These are phyloP conservation scores for Amylostereum areolatum DNA, from an alignment of 1,284 basidiomycete species.

Conservation along the genomic window DNA sequence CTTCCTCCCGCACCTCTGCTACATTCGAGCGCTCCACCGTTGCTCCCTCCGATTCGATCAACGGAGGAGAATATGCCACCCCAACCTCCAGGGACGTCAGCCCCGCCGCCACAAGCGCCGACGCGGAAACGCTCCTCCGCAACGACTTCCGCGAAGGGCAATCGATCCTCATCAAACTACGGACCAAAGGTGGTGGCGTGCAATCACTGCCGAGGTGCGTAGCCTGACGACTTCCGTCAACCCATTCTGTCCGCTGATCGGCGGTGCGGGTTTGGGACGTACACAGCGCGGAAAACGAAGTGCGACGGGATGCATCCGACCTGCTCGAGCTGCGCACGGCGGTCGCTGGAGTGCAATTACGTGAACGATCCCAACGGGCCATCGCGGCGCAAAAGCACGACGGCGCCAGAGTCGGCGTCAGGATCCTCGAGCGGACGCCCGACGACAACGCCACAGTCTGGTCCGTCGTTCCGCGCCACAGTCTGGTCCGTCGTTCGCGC, in stretches of 20 bases:
- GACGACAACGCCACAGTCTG: no score
- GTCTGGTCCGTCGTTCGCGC: slow-evolving; percentile 3
- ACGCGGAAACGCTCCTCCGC: slow-evolving; percentile 62
- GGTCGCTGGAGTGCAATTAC: slow-evolving; percentile 70
- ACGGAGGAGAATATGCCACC: slow-evolving; percentile 47
- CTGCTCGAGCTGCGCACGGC: slow-evolving; percentile 71
- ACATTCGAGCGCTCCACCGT: slow-evolving; percentile 28
- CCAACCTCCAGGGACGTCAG: slow-evolving; percentile 3
- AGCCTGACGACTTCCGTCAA: not conserved
- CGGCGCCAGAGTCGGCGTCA: slow-evolving; percentile 6
- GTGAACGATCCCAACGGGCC: slow-evolving; percentile 48
- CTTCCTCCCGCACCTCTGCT: slow-evolving; percentile 7
- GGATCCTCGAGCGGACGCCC: no score
- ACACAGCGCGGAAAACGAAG: slow-evolving; percentile 73
- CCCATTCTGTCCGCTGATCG: slow-evolving; percentile 7
- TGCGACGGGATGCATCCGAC: slow-evolving; percentile 76
- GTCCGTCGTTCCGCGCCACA: not conserved
- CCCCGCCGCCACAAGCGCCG: slow-evolving; percentile 20
- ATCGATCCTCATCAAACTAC: slow-evolving; percentile 53
- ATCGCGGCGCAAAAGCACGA: slow-evolving; percentile 6
- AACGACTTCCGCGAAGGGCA: slow-evolving; percentile 55
- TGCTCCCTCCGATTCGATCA: slow-evolving; percentile 54
- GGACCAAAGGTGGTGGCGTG: slow-evolving; percentile 80
- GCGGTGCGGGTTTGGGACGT: slow-evolving; percentile 6
- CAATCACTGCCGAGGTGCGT: slow-evolving; percentile 75